These are phyloP conservation scores for Hemerocallis citrina DNA, from an alignment of 106 monocot species.

Conservation along the genomic window DNA sequence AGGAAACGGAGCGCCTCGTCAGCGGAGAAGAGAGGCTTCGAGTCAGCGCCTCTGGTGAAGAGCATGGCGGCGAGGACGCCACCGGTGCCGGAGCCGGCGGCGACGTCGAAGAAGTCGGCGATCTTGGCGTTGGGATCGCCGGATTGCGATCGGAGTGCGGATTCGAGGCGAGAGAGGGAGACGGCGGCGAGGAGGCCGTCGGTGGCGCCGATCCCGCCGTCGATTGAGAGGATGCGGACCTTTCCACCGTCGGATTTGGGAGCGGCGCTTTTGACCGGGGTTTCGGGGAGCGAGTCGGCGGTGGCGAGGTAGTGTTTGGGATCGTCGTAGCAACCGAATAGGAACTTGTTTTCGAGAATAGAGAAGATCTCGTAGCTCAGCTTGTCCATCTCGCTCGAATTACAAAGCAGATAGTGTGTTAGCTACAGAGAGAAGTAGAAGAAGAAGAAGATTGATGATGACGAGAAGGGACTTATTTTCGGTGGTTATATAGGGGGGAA, in stretches of 20 bases:
- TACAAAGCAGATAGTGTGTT: no score
- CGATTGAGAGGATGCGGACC: constrained; percentile 76
- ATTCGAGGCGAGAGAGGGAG: constrained; percentile 47
- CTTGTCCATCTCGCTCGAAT: constrained; percentile 9
- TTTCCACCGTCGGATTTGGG: constrained; percentile 17
- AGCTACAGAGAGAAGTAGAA: no score
- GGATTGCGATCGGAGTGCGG: constrained; percentile 38
- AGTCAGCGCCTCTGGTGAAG: constrained; percentile 38
- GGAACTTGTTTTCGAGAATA: constrained; percentile 19
- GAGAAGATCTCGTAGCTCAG: constrained; percentile 18
- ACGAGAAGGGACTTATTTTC: no score
- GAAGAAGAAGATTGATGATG: no score
- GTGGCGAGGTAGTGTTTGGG: not conserved
- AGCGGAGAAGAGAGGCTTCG: constrained; percentile 35
- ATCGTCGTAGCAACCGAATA: constrained; percentile 22
- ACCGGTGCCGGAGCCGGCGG: constrained; percentile 79
- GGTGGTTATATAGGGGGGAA: no score
- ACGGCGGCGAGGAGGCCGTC: constrained; percentile 41
- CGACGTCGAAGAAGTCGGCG: constrained; percentile 84
- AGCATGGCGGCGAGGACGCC: constrained; percentile 77
- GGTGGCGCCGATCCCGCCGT: constrained; percentile 37
- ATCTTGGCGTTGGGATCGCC: constrained; percentile 36
- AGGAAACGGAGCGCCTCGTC: constrained; percentile 53
- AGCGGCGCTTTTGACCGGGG: not conserved
- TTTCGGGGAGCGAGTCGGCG: not conserved